Evolutionary conservation across 768 basidiomycete species (phyloP).

Genomic region (Tylopilus plumbeoviolaceoides): DNA sequence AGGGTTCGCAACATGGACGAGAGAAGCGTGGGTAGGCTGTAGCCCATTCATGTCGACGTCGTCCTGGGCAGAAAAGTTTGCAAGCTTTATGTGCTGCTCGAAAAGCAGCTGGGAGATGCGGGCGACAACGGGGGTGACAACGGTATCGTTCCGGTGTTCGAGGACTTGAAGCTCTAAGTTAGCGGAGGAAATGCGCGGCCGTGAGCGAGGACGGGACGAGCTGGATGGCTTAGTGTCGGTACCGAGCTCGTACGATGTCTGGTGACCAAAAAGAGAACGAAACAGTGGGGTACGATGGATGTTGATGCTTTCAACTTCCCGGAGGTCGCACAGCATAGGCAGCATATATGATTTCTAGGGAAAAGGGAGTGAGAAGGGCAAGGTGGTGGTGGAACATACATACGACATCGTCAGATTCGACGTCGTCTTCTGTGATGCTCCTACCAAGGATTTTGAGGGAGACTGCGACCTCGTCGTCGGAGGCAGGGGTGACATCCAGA

Average conservation of each 20-base stretch:
- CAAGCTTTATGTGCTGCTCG: conserved; percentile 39
- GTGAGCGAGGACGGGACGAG: conserved; percentile 16
- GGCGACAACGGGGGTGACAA: conserved; percentile 46
- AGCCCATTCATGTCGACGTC: conserved; percentile 23
- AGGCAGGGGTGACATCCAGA: conserved; percentile 29
- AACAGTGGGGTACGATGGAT: conserved; percentile 41
- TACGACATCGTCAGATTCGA: conserved; percentile 46
- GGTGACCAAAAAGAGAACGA: conserved; percentile 29
- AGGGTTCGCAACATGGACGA: conserved; percentile 31
- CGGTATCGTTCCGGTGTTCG: conserved; percentile 34
- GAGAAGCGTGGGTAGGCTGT: conserved; percentile 8
- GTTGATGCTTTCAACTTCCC: conserved; percentile 27
- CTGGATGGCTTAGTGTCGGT: conserved; percentile 9
- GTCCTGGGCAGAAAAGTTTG: conserved; percentile 28
- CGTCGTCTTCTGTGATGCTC: conserved; percentile 37
- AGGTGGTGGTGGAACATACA: conserved; percentile 16
- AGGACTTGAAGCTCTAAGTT: conserved; percentile 32
- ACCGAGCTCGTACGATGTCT: conserved; percentile 21
- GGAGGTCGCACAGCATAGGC: conserved; percentile 37
- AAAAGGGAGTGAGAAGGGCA: not conserved
- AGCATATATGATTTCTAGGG: conserved; percentile 44
- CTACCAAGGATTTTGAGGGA: conserved; percentile 41
- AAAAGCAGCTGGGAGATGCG: conserved; percentile 46
- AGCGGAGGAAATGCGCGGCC: conserved; percentile 7
- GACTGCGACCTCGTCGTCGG: conserved; percentile 30